These are phyloP conservation scores for Russula griseocarnosa DNA, from an alignment of 768 basidiomycete genomes.

Conservation along the genomic window DNA sequence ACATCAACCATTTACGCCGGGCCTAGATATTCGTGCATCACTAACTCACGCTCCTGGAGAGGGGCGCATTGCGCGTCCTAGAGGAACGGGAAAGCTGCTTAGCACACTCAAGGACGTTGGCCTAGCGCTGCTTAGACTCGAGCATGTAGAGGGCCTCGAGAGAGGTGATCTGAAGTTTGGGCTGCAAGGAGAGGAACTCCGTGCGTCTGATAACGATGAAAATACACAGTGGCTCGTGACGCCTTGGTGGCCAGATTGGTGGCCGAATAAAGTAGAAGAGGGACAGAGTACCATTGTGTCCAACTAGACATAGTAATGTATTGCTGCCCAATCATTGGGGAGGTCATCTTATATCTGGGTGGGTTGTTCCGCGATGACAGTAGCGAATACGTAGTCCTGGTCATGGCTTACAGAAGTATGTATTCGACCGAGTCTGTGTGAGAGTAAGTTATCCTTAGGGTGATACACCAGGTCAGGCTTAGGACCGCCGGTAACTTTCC, in stretches of 20 bases:
- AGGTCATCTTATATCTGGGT: not conserved
- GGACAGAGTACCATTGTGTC: not conserved
- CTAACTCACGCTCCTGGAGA: conserved; percentile 30
- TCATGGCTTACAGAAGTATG: conserved; percentile 81
- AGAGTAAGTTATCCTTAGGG: conserved; percentile 22
- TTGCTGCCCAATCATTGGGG: not conserved
- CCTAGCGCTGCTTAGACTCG: conserved; percentile 74
- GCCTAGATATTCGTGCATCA: conserved; percentile 35
- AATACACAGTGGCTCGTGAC: conserved; percentile 41
- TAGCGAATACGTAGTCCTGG: conserved; percentile 68
- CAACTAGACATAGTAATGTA: not conserved
- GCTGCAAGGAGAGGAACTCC: conserved; percentile 28
- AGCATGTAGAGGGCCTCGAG: conserved; percentile 58
- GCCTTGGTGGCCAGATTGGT: conserved; percentile 49
- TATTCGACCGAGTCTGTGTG: conserved; percentile 37
- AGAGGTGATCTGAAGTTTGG: conserved; percentile 46
- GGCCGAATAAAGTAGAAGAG: conserved; percentile 41
- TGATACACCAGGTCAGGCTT: conserved; percentile 43
- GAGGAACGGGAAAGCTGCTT: conserved; percentile 73
- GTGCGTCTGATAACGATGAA: conserved; percentile 33
- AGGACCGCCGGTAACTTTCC: conserved; percentile 31
- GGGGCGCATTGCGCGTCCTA: conserved; percentile 49
- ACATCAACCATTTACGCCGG: conserved; percentile 13
- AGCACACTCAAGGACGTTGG: conserved; percentile 57
- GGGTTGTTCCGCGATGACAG: conserved; percentile 54